Evolutionary conservation across 1,139 yeast genomes (phyloP).

Genomic region (Saccharomyces hybrid): DNA sequence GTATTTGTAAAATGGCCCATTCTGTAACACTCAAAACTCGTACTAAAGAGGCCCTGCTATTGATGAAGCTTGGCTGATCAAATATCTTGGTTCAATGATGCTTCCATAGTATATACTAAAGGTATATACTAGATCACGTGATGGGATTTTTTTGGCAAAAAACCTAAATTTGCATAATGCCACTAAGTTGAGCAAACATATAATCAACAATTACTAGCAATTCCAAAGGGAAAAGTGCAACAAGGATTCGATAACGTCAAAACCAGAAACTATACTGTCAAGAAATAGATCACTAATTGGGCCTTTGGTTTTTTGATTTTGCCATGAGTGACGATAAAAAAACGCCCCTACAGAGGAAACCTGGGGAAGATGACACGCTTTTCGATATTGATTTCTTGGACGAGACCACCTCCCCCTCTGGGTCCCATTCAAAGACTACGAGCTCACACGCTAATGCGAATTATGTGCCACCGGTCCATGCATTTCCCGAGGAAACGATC

Average conservation of each 20-base stretch:
- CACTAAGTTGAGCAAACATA: neutral
- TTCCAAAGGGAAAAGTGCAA: neutral
- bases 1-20: neutral
- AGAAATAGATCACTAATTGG: neutral
- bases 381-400: slow-evolving; percentile 17
- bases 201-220: neutral
- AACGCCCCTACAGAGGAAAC: slow-evolving; percentile 2
- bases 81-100: neutral
- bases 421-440: neutral
- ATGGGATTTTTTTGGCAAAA: neutral
- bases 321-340: neutral
- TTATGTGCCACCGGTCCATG: slow-evolving; percentile 12
- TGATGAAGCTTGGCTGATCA: too few species aligned
- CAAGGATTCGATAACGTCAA: neutral
- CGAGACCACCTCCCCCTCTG: neutral
- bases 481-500: slow-evolving; percentile 27
- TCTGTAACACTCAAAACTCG: neutral
- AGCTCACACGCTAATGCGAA: neutral
- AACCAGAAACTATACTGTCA: neutral
- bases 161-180: neutral
- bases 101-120: neutral
- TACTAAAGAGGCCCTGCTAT: neutral
- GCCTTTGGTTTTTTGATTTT: neutral
- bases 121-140: neutral
- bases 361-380: slow-evolving; percentile 10